A percentile compares a stretch with the other conserved stretches of the same genome.
phyloP scores from a whole-genome alignment of 2,329 filamentous ascomycete species.

The Botrytis squamosa region DNA sequence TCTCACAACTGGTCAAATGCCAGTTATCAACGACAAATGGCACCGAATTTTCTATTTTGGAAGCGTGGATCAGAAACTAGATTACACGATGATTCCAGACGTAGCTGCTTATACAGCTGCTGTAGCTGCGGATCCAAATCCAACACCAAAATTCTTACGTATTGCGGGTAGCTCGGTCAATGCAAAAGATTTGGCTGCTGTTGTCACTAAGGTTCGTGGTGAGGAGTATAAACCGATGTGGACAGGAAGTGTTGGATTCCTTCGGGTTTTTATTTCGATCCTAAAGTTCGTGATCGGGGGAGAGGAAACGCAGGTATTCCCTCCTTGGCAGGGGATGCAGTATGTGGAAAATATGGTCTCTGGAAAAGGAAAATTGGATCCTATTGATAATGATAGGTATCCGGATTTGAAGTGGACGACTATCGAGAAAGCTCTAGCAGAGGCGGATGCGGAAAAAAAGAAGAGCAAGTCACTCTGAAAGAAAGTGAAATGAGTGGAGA shows the following conservation, averaged over 20 bases:
- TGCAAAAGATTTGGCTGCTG: slow-evolving; percentile 18
- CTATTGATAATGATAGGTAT: slow-evolving; percentile 23
- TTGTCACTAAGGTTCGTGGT: slow-evolving; percentile 20
- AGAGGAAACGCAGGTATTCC: background rate
- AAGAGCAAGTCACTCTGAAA: background rate
- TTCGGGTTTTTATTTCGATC: slow-evolving; percentile 15
- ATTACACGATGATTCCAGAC: slow-evolving; percentile 19
- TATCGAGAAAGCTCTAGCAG: slow-evolving; percentile 15
- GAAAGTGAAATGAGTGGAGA: background rate
- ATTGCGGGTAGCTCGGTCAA: slow-evolving; percentile 22
- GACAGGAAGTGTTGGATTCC: slow-evolving; percentile 21
- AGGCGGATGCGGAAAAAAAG: slow-evolving; percentile 18
- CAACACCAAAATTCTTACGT: slow-evolving; percentile 23
- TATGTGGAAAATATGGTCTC: slow-evolving; percentile 24
- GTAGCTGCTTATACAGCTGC: slow-evolving; percentile 23
- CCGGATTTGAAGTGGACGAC: slow-evolving; percentile 20
- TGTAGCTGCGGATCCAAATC: slow-evolving; percentile 22
- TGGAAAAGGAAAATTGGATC: slow-evolving; percentile 20
- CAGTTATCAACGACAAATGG: slow-evolving; percentile 22
- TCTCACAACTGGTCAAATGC: slow-evolving; percentile 10
- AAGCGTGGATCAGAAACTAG: slow-evolving; percentile 20
- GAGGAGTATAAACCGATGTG: slow-evolving; percentile 22
- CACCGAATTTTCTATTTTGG: slow-evolving; percentile 23
- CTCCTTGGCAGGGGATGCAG: slow-evolving; percentile 24
- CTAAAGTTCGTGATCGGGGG: slow-evolving; percentile 22